A percentile compares a stretch with the other conserved stretches of the same genome.
Conservation (phyloP, 1,284 basidiomycete species). For the Trichosporon sp. region DNA sequence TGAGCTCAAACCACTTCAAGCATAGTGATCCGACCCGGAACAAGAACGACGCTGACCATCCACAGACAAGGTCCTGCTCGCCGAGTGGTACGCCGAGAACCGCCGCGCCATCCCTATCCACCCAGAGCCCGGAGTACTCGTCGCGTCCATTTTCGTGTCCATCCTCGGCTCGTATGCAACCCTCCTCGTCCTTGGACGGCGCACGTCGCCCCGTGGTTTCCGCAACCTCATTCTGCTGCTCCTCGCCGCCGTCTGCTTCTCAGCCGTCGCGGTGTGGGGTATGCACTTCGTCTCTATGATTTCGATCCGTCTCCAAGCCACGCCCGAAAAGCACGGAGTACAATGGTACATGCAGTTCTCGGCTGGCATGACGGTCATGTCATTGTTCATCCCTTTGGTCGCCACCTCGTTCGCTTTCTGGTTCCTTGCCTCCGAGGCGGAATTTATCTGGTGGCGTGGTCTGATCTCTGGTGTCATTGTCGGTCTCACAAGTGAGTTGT, state of each 20-base stretch:
- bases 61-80: slow-evolving; percentile 37
- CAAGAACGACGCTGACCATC: neutral
- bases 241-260: slow-evolving; percentile 72
- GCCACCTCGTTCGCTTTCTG: slow-evolving; percentile 51
- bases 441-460: slow-evolving; percentile 47
- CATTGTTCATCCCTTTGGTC: slow-evolving; percentile 50
- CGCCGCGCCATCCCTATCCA: slow-evolving; percentile 45
- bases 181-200: slow-evolving; percentile 49
- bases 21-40: too few relatives aligned
- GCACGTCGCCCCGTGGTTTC: slow-evolving; percentile 47
- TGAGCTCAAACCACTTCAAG: too few relatives aligned
- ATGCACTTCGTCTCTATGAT: slow-evolving; percentile 53
- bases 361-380: slow-evolving; percentile 51
- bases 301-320: slow-evolving; percentile 43
- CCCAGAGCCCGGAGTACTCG: slow-evolving; percentile 48
- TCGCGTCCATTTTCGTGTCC: slow-evolving; percentile 52
- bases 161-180: slow-evolving; percentile 52
- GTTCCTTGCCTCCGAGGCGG: slow-evolving; percentile 48
- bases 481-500: slow-evolving; percentile 64
- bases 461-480: slow-evolving; percentile 62
- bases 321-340: neutral
- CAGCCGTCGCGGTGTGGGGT: slow-evolving; percentile 66
- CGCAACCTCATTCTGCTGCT: slow-evolving; percentile 48
- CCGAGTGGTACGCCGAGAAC: slow-evolving; percentile 38
- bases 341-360: slow-evolving; percentile 50